Evolutionary conservation across 495 filamentous ascomycete genomes (phyloP).

Genomic region (Talaromyces stipitatus): DNA sequence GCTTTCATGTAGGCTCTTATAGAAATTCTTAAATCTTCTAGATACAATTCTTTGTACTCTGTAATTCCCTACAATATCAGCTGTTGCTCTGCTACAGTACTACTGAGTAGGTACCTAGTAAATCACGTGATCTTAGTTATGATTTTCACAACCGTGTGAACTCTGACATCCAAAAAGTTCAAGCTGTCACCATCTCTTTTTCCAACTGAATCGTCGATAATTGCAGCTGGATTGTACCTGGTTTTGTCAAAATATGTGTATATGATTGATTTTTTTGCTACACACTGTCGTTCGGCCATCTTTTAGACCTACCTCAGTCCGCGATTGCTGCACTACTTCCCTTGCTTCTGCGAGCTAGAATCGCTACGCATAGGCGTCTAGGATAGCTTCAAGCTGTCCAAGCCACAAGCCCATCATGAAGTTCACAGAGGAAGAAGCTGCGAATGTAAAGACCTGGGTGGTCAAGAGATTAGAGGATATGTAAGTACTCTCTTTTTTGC

Average conservation of each 20-base stretch:
- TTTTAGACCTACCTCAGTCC: neutral
- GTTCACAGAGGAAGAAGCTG: conserved; percentile 67
- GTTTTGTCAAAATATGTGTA: neutral
- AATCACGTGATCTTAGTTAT: neutral
- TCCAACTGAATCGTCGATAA: neutral
- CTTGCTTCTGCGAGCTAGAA: neutral
- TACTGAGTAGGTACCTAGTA: too few species aligned
- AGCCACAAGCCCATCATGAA: conserved; percentile 48
- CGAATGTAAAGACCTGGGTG: conserved; percentile 78
- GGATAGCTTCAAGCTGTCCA: neutral
- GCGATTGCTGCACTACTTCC: neutral
- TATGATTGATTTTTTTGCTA: neutral
- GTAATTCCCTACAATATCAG: too few species aligned
- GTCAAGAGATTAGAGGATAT: conserved; percentile 86
- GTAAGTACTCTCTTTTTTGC: conserved; percentile 40
- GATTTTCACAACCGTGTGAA: neutral
- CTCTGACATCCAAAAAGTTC: neutral
- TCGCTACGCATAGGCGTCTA: neutral
- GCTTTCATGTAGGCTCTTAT: neutral
- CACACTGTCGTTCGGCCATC: neutral
- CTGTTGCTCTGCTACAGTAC: too few species aligned
- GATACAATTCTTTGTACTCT: too few species aligned
- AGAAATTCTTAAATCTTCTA: too few species aligned
- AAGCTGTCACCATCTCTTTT: neutral
- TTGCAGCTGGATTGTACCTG: neutral